Evolutionary conservation across 441 rosid genomes (phyloP), one percentile per base, ranked within the genome.

Genomic region (Gossypium schwendimanii): DNA sequence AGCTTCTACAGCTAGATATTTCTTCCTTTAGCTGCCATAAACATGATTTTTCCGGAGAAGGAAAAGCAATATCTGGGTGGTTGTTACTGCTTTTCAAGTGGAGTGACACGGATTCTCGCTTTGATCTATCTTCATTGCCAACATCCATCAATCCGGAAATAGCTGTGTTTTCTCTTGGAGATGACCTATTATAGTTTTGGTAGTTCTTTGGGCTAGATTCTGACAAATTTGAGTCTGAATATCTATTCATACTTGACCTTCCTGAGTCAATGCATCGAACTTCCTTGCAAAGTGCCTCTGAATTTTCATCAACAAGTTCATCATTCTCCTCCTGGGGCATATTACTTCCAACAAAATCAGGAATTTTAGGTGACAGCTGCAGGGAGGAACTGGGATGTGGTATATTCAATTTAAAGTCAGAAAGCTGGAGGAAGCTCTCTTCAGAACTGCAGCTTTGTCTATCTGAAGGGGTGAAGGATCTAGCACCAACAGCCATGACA

Each of bases 391-490:
- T 80, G 28, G 79, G 70, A 20, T 72, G 76, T 2, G 66, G 78
- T 60, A 81, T 85, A 76, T 82, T 78, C 72, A 82, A 81, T 80
- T 81, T 84, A 15, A 87, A 76, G 64, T 85, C 87, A 24, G 86
- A 78, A 78, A 87, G 84, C 73, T 82, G 91, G 78, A 81, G 79
- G 53, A 74, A 80, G 70, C 84, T 84, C 76, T 87, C 96, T 3
- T 86, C 96, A 44, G 83, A 92, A 77, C 81, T 86, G 70, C 79
- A 73, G 72, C 87, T 86, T 74, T 80, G 86, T 65, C 69, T 89
- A 63, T 82, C 89, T 60, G 94, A 90, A 77, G 84, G 80, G 65
- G 79, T 76, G 62, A 80, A 82, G 49, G 88, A 76, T 74, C 83
- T 75, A 66, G 77, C 73, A 65, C 84, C 75, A 57, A 73, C 65